Conservation (phyloP, 345 rosid genomes). For the Leavenworthia alabamica region DNA sequence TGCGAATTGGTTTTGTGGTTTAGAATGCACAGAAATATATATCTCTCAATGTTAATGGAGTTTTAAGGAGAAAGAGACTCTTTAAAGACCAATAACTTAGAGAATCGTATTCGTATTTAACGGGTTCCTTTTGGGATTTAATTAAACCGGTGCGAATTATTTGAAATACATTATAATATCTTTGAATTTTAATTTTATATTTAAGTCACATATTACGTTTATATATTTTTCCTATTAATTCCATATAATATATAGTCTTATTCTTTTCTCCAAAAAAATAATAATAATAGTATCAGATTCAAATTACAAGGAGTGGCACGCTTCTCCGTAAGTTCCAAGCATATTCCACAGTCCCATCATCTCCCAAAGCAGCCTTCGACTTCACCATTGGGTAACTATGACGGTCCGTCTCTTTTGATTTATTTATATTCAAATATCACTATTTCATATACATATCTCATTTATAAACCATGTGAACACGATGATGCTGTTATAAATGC, state of each 20-base stretch:
- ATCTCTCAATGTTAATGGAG: too few relatives aligned
- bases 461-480: conserved; percentile 19
- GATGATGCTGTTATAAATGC: conserved; percentile 11
- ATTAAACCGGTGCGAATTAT: too few relatives aligned
- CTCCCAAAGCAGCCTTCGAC: conserved; percentile 10
- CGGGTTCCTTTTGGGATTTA: conserved; percentile 14
- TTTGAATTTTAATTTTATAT: too few relatives aligned
- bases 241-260: too few relatives aligned
- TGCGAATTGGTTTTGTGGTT: not conserved
- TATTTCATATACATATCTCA: not conserved
- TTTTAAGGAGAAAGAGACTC: not conserved
- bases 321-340: not conserved
- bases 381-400: conserved; percentile 17
- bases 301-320: conserved; percentile 18
- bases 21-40: not conserved
- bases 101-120: conserved; percentile 28
- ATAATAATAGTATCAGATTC: not conserved
- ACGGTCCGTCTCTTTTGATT: conserved; percentile 5
- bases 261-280: too few relatives aligned
- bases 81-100: not conserved
- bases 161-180: too few relatives aligned
- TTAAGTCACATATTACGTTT: too few relatives aligned
- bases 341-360: conserved; percentile 18
- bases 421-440: not conserved
- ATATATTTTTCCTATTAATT: too few relatives aligned